phyloP scores from a whole-genome alignment of 2,329 filamentous ascomycete genomes.

The Cladosporium sp. region DNA sequence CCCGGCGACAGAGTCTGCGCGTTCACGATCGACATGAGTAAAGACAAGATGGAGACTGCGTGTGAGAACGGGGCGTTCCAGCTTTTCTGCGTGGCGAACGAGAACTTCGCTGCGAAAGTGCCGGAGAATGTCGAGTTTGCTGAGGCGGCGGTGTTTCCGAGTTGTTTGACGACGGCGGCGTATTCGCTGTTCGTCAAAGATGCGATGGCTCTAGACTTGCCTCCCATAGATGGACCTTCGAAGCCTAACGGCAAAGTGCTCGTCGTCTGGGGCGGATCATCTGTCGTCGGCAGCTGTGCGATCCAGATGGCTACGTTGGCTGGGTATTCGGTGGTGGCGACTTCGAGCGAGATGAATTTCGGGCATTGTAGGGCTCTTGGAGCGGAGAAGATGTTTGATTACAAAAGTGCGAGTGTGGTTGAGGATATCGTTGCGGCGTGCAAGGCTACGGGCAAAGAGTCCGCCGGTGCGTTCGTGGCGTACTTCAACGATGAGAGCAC shows the following conservation, averaged over 20 bases:
- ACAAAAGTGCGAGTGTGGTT: constrained; percentile 36
- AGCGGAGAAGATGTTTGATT: constrained; percentile 47
- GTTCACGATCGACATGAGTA: constrained; percentile 20
- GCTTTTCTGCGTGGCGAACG: constrained; percentile 17
- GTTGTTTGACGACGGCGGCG: constrained; percentile 19
- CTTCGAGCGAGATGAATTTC: constrained; percentile 36
- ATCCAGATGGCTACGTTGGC: constrained; percentile 50
- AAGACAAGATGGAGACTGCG: constrained; percentile 16
- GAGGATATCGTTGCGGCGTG: constrained; percentile 21
- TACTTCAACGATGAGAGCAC: constrained; percentile 30
- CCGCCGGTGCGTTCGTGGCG: constrained; percentile 30
- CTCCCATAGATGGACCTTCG: constrained; percentile 15
- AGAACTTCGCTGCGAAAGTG: constrained; percentile 13
- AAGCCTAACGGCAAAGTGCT: constrained; percentile 32
- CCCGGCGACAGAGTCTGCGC: constrained; percentile 26
- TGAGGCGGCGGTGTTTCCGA: constrained; percentile 21
- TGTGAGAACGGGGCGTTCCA: constrained; percentile 23
- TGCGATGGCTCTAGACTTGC: constrained; percentile 13
- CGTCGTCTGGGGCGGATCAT: constrained; percentile 51
- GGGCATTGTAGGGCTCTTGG: constrained; percentile 42
- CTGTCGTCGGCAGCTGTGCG: constrained; percentile 49
- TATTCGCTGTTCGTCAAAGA: constrained; percentile 17
- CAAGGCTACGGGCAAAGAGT: constrained; percentile 19
- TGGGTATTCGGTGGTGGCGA: constrained; percentile 38
- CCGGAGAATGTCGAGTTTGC: constrained; percentile 20